Percentiles rank a stretch among this genome's conserved stretches.
These are phyloP conservation scores for Aureobasidium sp. DNA, from an alignment of 2,329 filamentous ascomycete genomes.

Conservation along the genomic window DNA sequence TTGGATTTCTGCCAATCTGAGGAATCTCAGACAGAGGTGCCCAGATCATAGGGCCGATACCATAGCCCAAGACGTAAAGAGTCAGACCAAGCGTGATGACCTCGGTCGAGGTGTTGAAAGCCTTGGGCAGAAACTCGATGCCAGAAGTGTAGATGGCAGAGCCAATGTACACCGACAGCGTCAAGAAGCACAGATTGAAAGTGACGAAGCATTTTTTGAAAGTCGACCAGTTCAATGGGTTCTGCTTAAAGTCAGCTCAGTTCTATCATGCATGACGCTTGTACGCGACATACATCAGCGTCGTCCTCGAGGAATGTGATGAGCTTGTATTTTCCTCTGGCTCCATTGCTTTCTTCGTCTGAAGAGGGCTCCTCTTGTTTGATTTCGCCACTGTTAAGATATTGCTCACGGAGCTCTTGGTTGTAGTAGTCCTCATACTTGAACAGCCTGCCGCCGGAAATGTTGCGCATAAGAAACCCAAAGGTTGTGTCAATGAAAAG, in stretches of 20 bases:
- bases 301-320: constrained; percentile 16
- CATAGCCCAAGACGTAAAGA: constrained; percentile 46
- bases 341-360: constrained; percentile 12
- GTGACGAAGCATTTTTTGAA: constrained; percentile 40
- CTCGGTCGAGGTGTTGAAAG: constrained; percentile 40
- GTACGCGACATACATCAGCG: constrained; percentile 21
- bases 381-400: constrained; percentile 2
- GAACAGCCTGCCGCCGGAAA: constrained; percentile 15
- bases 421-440: constrained; percentile 14
- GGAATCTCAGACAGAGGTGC: constrained; percentile 46
- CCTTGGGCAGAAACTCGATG: constrained; percentile 32
- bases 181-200: constrained; percentile 43
- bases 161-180: constrained; percentile 46
- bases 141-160: constrained; percentile 47
- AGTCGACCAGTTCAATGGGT: constrained; percentile 34
- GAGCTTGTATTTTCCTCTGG: constrained; percentile 15
- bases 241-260: constrained; percentile 18
- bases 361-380: constrained; percentile 5
- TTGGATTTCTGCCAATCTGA: constrained; percentile 41
- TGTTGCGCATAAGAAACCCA: constrained; percentile 15
- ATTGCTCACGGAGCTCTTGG: constrained; percentile 4
- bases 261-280: too few relatives aligned
- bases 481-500: constrained; percentile 16
- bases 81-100: constrained; percentile 44
- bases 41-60: constrained; percentile 31